Evolutionary conservation across 2,329 filamentous ascomycete genomes (phyloP), one percentile per base, ranked within the genome.

Genomic region (Ophiostoma fasciatum): DNA sequence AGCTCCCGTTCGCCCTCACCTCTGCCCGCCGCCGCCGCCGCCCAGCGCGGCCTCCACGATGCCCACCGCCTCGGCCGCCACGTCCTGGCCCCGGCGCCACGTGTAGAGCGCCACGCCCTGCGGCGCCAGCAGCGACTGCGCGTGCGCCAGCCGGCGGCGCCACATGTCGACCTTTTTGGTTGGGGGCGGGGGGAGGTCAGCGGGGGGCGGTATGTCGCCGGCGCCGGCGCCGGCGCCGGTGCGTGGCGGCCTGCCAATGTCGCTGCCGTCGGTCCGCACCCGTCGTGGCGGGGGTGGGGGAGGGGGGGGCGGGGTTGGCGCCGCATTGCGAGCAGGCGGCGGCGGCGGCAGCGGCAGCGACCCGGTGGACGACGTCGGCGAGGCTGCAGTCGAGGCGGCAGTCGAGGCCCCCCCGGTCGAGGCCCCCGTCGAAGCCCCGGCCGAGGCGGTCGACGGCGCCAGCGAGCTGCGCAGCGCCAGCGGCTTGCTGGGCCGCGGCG

Each of bases 61-160:
- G 12, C 64, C 69, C 36, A 75, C 63, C 3, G 78, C 75, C 53
- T 82, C 77, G 1, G 62, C 62, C 38, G 72, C 62, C 7, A 82
- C 78, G 58, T 90, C 82, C 20, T 65, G 62, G 0, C 82, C 82
- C 10, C 67, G 68, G 28, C 78, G 65, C 82, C 82, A 90, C 15
- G 70, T 82, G 43, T 80, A 72, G 25, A 90, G 51, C 44, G 67
- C 59, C 1, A 90, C 78, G 4, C 78, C 78, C 27, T 74, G 61
- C 5, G 62, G 59, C n/a, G 71, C 69, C 9, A 88, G 62, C 27
- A 61, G 55, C 28, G 63, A 60, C 43, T 79, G 73, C 4, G 82
- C 81, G 30, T 71, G 61, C 28, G 66, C 67, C 59, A 82, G 71
- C 28, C 82, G 61, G 38, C 75, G 67, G 42, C 66, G 63, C 82